Conservation (phyloP, 345 rosid species). For the Gossypium turneri region DNA sequence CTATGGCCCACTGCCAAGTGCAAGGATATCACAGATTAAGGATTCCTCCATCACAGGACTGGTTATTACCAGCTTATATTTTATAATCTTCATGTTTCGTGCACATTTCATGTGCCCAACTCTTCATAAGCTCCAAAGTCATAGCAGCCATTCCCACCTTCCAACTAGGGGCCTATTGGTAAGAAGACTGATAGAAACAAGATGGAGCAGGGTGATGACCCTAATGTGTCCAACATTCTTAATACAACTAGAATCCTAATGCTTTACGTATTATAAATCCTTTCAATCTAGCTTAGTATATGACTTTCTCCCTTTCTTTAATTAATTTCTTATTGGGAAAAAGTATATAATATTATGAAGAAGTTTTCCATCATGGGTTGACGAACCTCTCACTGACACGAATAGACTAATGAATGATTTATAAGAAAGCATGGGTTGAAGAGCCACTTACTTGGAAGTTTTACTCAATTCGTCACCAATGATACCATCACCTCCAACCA, state of each 20-base stretch:
- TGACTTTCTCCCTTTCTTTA: not conserved
- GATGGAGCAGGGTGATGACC: not conserved
- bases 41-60: not conserved
- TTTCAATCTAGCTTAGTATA: not conserved
- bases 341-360: not conserved
- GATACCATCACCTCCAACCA: slow-evolving; percentile 19
- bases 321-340: not conserved
- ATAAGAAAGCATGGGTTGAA: slow-evolving; percentile 1
- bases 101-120: not conserved
- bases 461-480: slow-evolving; percentile 3
- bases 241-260: not conserved
- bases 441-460: slow-evolving; percentile 32
- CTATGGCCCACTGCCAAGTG: not conserved
- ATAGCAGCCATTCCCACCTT: not conserved
- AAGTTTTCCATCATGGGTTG: slow-evolving; percentile 1
- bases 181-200: not conserved
- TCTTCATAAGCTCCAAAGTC: not conserved
- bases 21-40: not conserved
- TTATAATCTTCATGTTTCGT: not conserved
- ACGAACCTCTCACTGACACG: not conserved
- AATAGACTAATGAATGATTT: not conserved
- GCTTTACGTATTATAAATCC: not conserved
- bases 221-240: slow-evolving; percentile 2
- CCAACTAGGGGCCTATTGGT: not conserved
- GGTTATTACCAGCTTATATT: not conserved